A percentile compares a stretch with the other conserved stretches of the same genome.
phyloP scores from a whole-genome alignment of 108 stramenopile species.

The Aurantiochytrium sp. region DNA sequence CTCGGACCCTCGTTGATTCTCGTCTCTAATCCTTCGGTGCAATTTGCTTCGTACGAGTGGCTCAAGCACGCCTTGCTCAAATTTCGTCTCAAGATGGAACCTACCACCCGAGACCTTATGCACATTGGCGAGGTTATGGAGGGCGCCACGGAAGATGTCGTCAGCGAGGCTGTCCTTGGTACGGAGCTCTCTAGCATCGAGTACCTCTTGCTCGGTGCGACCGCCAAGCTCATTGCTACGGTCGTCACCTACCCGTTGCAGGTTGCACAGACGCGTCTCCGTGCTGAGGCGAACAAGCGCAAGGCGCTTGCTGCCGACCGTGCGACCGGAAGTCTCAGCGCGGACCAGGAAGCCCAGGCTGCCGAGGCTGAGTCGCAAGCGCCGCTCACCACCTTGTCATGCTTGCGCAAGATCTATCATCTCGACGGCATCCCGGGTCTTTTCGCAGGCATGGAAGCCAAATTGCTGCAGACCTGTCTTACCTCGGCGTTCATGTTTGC shows the following conservation, averaged over 20 bases:
- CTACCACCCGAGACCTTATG: not conserved
- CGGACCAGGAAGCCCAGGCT: not conserved
- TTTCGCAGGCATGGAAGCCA: slow-evolving; percentile 54
- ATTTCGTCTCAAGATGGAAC: not conserved
- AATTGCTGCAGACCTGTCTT: slow-evolving; percentile 54
- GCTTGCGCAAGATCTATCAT: slow-evolving; percentile 24
- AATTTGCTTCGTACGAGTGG: slow-evolving; percentile 55
- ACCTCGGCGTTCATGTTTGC: slow-evolving; percentile 49
- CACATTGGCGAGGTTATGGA: slow-evolving; percentile 11
- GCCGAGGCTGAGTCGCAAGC: not conserved
- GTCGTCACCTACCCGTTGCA: slow-evolving; percentile 56
- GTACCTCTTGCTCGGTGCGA: slow-evolving; percentile 49
- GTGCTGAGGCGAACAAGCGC: slow-evolving; percentile 21
- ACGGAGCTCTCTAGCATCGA: slow-evolving; percentile 20
- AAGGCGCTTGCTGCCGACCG: not conserved
- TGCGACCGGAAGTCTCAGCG: not conserved
- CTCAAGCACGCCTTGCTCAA: slow-evolving; percentile 40
- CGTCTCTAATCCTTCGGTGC: slow-evolving; percentile 58
- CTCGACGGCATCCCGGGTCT: slow-evolving; percentile 40
- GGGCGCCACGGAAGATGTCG: not conserved
- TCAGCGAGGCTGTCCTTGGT: not conserved
- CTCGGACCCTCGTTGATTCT: slow-evolving; percentile 50
- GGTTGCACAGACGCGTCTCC: slow-evolving; percentile 47
- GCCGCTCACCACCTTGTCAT: not conserved
- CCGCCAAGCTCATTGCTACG: slow-evolving; percentile 53